A percentile compares a stretch with the other conserved stretches of the same genome.
phyloP scores from a whole-genome alignment of 768 basidiomycete genomes.

The Clitopilus passeckerianus region DNA sequence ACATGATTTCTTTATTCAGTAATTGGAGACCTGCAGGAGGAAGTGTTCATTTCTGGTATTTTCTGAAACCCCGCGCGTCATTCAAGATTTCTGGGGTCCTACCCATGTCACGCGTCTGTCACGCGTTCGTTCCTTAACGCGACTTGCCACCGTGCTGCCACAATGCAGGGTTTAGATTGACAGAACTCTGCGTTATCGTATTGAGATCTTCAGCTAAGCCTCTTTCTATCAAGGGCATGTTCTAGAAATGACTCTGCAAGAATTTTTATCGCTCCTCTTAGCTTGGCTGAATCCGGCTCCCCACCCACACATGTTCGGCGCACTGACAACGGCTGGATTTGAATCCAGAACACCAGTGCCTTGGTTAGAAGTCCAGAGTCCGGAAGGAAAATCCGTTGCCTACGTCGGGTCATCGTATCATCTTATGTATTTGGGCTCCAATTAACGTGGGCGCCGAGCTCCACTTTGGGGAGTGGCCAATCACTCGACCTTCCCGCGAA shows the following conservation, averaged over 20 bases:
- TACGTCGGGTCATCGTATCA: too few species aligned
- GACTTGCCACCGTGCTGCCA: background rate
- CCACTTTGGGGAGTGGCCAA: too few species aligned
- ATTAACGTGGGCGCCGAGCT: too few species aligned
- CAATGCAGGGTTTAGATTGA: background rate
- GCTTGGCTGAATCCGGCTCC: too few species aligned
- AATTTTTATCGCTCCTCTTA: too few species aligned
- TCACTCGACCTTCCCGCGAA: too few species aligned
- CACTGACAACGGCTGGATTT: too few species aligned
- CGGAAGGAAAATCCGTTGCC: too few species aligned
- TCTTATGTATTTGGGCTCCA: too few species aligned
- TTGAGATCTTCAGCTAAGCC: background rate
- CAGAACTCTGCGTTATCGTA: background rate
- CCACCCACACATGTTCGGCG: too few species aligned
- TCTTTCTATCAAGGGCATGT: background rate
- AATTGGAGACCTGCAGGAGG: background rate
- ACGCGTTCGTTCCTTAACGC: background rate
- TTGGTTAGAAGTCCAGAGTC: too few species aligned
- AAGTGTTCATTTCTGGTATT: background rate
- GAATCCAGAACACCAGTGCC: too few species aligned
- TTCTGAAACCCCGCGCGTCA: background rate
- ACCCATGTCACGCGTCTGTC: background rate
- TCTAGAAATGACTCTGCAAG: background rate
- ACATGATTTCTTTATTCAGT: background rate
- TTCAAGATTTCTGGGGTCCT: background rate